A percentile compares a stretch with the other conserved stretches of the same genome.
Evolutionary conservation across 2,329 filamentous ascomycete species (phyloP).

Genomic region (Colletotrichum tabaci): DNA sequence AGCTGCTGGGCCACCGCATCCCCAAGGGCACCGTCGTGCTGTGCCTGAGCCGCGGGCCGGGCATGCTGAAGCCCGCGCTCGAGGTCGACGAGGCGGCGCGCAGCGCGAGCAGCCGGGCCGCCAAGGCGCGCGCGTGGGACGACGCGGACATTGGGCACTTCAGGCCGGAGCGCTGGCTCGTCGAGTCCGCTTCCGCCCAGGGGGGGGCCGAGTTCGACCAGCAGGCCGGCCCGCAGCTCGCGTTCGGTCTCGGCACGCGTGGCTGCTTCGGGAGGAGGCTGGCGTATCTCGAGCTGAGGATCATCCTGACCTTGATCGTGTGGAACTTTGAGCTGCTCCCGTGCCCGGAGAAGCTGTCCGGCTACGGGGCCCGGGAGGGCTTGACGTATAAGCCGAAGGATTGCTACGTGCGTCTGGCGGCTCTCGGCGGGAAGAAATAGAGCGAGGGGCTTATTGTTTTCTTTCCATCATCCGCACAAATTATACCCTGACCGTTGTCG

Average conservation of each 20-base stretch:
- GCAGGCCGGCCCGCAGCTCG: conserved; percentile 52
- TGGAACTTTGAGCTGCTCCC: conserved; percentile 56
- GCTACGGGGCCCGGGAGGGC: conserved; percentile 36
- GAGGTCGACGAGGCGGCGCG: conserved; percentile 49
- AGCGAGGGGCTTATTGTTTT: neutral
- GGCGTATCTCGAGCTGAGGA: conserved; percentile 54
- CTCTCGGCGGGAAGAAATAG: neutral
- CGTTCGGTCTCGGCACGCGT: conserved; percentile 55
- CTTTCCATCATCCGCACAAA: too few relatives aligned
- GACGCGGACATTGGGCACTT: conserved; percentile 50
- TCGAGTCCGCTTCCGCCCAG: conserved; percentile 22
- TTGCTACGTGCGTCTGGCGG: conserved; percentile 36
- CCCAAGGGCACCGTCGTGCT: conserved; percentile 54
- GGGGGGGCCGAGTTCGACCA: conserved; percentile 48
- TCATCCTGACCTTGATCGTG: conserved; percentile 53
- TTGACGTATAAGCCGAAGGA: conserved; percentile 40
- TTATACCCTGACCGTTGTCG: too few relatives aligned
- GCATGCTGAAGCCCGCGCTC: conserved; percentile 48
- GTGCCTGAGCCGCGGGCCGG: conserved; percentile 48
- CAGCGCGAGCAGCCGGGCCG: conserved; percentile 45
- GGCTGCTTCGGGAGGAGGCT: conserved; percentile 57
- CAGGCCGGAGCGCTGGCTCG: conserved; percentile 57
- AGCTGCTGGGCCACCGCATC: conserved; percentile 51
- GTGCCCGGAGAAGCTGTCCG: conserved; percentile 46
- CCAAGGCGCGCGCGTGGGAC: conserved; percentile 50